phyloP scores from a whole-genome alignment of 2,329 filamentous ascomycete species.

The Triangularia setosa region DNA sequence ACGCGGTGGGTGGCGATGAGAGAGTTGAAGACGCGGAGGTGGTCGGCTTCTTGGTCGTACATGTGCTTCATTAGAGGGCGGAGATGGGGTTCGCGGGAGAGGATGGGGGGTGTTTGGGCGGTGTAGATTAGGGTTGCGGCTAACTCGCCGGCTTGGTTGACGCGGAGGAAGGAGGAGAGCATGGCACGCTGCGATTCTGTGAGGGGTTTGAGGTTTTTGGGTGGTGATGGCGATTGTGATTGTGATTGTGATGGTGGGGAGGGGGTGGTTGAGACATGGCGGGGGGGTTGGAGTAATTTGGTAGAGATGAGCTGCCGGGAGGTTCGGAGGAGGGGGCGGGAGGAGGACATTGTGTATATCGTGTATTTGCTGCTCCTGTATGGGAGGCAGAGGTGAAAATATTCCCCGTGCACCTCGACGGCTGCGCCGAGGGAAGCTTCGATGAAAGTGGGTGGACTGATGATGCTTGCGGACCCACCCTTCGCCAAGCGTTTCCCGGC shows the following conservation, averaged over 20 bases:
- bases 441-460: conserved; percentile 8
- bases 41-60: conserved; percentile 92
- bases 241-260: neutral
- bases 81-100: conserved; percentile 78
- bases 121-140: conserved; percentile 93
- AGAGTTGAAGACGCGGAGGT: conserved; percentile 80
- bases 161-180: conserved; percentile 56
- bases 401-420: conserved; percentile 10
- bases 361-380: neutral
- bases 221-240: neutral
- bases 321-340: neutral
- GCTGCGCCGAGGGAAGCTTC: neutral
- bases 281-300: neutral
- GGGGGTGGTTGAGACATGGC: neutral
- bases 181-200: conserved; percentile 65
- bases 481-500: conserved; percentile 5
- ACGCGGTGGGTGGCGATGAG: conserved; percentile 83
- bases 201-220: conserved; percentile 50
- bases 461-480: neutral
- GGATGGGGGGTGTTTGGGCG: conserved; percentile 78
- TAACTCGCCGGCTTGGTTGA: conserved; percentile 97
- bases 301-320: conserved; percentile 4
- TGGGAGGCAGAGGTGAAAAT: neutral
- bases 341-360: conserved; percentile 5
- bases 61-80: conserved; percentile 93